Evolutionary conservation across 73 alveolate species (phyloP).

Genomic region (Durusdinium trenchii): DNA sequence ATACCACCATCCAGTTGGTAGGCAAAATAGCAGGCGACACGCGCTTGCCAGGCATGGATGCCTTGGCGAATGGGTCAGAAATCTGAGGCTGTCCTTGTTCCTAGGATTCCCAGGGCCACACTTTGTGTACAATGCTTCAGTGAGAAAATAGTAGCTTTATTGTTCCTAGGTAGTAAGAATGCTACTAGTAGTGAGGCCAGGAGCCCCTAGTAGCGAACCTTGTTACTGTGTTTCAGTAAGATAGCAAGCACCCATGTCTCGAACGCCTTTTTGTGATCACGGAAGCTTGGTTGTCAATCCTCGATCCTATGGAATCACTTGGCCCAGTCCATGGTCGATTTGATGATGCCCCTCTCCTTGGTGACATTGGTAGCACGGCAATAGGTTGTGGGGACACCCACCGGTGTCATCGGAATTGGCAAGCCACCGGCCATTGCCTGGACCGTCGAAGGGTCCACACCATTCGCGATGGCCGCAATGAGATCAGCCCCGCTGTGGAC

Average conservation of each 20-base stretch:
- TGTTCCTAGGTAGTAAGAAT: too few relatives aligned
- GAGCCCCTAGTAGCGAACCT: too few relatives aligned
- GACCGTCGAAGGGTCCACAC: slow-evolving; percentile 81
- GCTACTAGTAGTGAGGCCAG: too few relatives aligned
- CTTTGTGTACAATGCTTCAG: too few relatives aligned
- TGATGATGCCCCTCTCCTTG: slow-evolving; percentile 94
- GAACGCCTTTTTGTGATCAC: too few relatives aligned
- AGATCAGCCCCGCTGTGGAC: slow-evolving; percentile 91
- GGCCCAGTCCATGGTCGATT: slow-evolving; percentile 94
- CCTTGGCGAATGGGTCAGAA: slow-evolving; percentile 34
- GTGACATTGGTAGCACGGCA: slow-evolving; percentile 91
- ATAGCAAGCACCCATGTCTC: too few relatives aligned
- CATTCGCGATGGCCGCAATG: slow-evolving; percentile 83
- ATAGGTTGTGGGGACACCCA: slow-evolving; percentile 91
- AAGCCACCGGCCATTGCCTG: slow-evolving; percentile 95
- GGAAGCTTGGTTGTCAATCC: neutral
- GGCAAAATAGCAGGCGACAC: slow-evolving; percentile 71
- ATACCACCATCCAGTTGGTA: slow-evolving; percentile 62
- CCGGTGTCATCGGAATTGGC: slow-evolving; percentile 87
- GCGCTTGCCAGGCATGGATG: slow-evolving; percentile 91
- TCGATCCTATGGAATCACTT: slow-evolving; percentile 52
- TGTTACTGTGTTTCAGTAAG: too few relatives aligned
- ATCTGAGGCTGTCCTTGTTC: too few relatives aligned
- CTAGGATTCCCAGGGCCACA: too few relatives aligned
- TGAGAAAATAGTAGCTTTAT: too few relatives aligned